Conservation (phyloP, 345 rosid genomes). For the Moringa oleifera region DNA sequence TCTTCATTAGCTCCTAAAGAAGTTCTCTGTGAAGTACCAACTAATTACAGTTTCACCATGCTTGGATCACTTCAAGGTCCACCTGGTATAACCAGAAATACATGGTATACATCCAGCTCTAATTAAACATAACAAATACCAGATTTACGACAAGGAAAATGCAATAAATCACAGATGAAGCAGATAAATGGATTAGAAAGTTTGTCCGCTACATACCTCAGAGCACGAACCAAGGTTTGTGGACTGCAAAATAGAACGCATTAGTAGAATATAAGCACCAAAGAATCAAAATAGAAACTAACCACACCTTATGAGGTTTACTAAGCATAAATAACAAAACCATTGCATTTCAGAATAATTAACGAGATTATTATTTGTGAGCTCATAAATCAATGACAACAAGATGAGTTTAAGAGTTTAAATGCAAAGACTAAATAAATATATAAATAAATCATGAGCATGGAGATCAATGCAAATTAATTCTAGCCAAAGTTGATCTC, state of each 20-base stretch:
- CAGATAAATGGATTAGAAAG: not conserved
- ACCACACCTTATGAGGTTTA: conserved; percentile 1
- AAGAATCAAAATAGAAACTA: not conserved
- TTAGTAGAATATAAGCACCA: conserved; percentile 17
- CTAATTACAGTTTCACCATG: not conserved
- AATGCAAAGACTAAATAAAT: not conserved
- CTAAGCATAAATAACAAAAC: conserved; percentile 2
- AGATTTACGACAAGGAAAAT: not conserved
- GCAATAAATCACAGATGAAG: too few species aligned
- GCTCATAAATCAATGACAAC: conserved; percentile 4
- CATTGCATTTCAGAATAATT: not conserved
- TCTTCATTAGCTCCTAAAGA: not conserved
- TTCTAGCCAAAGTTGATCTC: not conserved
- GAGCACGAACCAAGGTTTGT: conserved; percentile 94
- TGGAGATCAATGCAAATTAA: not conserved
- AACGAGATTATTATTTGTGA: not conserved
- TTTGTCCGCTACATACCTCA: conserved; percentile 59
- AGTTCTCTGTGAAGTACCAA: not conserved
- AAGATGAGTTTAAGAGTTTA: not conserved
- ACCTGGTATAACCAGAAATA: not conserved
- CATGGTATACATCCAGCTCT: not conserved
- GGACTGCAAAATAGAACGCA: conserved; percentile 61
- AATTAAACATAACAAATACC: not conserved
- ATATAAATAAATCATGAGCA: not conserved
- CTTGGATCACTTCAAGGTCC: not conserved